phyloP scores from a whole-genome alignment of 805 yeast genomes.

The Ogataea nakhonphanomensis region DNA sequence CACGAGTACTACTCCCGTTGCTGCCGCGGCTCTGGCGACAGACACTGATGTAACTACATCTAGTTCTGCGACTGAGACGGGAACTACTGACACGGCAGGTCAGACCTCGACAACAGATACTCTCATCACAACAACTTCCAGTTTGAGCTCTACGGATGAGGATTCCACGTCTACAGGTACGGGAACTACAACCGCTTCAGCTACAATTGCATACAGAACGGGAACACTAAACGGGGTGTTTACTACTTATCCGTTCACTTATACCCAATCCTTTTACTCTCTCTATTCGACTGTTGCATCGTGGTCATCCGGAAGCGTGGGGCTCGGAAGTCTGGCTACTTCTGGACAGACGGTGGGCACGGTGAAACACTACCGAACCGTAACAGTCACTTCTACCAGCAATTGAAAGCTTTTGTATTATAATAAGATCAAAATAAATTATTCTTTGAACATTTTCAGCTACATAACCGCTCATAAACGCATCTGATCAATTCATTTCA shows the following conservation, averaged over 20 bases:
- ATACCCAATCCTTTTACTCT: conserved; percentile 47
- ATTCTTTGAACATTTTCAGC: conserved; percentile 11
- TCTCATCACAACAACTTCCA: not conserved
- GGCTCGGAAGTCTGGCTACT: conserved; percentile 55
- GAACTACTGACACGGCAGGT: too few species aligned
- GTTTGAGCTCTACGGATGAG: not conserved
- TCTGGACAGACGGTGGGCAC: conserved; percentile 66
- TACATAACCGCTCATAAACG: conserved; percentile 10
- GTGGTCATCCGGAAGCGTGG: conserved; percentile 64
- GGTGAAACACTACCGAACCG: conserved; percentile 39
- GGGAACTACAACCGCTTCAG: conserved; percentile 4
- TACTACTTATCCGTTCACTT: conserved; percentile 41
- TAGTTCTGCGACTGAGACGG: too few species aligned
- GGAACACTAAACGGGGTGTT: conserved; percentile 51
- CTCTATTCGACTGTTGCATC: conserved; percentile 41
- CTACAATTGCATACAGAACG: conserved; percentile 18
- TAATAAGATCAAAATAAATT: not conserved
- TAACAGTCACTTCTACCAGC: conserved; percentile 34
- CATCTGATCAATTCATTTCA: conserved; percentile 11
- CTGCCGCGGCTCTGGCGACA: not conserved
- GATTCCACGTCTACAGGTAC: not conserved
- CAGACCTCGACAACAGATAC: too few species aligned
- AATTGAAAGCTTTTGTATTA: not conserved
- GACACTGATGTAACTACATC: not conserved
- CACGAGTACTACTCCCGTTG: conserved; percentile 13